Conservation (phyloP, 192 early-diverging fungal genomes). For the Backusella sp. region DNA sequence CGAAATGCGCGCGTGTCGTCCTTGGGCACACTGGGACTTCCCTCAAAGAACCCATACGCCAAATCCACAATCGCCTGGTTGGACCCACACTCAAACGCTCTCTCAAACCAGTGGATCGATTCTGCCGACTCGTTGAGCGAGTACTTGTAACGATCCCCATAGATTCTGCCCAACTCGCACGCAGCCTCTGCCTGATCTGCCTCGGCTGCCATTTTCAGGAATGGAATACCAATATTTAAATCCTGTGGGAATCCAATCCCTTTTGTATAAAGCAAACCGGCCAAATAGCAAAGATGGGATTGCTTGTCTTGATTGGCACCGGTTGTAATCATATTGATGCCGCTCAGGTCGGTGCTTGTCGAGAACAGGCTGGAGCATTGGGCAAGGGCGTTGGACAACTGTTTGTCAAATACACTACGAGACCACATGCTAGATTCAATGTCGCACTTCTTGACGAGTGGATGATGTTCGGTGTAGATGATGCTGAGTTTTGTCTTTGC, state of each 20-base stretch:
- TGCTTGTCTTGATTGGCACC: conserved; percentile 4
- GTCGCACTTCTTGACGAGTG: background rate
- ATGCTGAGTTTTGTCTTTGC: conserved; percentile 31
- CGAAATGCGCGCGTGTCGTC: conserved; percentile 27
- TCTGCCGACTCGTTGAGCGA: conserved; percentile 4
- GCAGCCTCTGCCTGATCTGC: conserved; percentile 19
- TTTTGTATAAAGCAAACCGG: conserved; percentile 24
- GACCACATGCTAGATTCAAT: conserved; percentile 29
- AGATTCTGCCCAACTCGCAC: conserved; percentile 30
- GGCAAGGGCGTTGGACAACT: conserved; percentile 16
- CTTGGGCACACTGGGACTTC: background rate
- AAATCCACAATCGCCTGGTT: conserved; percentile 28
- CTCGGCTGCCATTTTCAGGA: conserved; percentile 15
- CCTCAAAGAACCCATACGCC: conserved; percentile 33
- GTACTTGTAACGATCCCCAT: conserved; percentile 33
- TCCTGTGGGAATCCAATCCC: conserved; percentile 23
- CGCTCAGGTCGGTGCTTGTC: background rate
- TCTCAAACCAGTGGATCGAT: conserved; percentile 26
- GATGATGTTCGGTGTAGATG: conserved; percentile 23
- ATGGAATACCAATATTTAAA: conserved; percentile 11
- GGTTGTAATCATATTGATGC: background rate
- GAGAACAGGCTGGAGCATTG: background rate
- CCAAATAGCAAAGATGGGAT: conserved; percentile 19
- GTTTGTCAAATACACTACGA: conserved; percentile 34
- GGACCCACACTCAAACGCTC: conserved; percentile 24